Evolutionary conservation across 2,329 filamentous ascomycete genomes (phyloP).

Genomic region (Fusarium neocosmosporiellum): DNA sequence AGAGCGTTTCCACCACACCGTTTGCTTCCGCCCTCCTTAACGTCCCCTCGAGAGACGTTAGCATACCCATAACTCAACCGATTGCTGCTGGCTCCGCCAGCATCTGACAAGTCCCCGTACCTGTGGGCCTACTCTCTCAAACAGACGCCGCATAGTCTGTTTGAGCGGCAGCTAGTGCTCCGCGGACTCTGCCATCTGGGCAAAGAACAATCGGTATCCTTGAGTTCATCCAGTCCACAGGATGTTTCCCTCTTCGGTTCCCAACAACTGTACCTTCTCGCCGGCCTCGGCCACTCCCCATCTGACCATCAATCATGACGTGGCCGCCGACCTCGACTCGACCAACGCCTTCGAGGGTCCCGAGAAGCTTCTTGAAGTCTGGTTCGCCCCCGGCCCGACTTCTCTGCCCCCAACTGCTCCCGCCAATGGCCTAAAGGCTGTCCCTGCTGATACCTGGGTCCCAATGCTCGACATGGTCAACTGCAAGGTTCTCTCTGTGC

Average conservation of each 20-base stretch:
- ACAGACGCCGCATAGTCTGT: slow-evolving; percentile 94
- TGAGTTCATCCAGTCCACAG: slow-evolving; percentile 17
- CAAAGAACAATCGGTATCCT: slow-evolving; percentile 41
- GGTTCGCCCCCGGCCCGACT: slow-evolving; percentile 87
- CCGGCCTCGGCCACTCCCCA: slow-evolving; percentile 86
- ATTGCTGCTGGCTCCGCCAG: slow-evolving; percentile 92
- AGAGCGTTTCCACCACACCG: slow-evolving; percentile 84
- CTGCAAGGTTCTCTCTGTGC: slow-evolving; percentile 95
- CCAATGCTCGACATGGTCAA: slow-evolving; percentile 98
- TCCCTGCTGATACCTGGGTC: slow-evolving; percentile 88
- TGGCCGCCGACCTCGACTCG: slow-evolving; percentile 91
- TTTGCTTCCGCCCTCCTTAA: slow-evolving; percentile 93
- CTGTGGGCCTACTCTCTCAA: slow-evolving; percentile 98
- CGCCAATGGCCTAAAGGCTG: slow-evolving; percentile 85
- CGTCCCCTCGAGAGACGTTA: slow-evolving; percentile 77
- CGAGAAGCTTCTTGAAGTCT: slow-evolving; percentile 98
- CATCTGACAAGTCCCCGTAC: slow-evolving; percentile 70
- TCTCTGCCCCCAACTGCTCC: slow-evolving; percentile 77
- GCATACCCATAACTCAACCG: slow-evolving; percentile 48
- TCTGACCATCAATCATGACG: slow-evolving; percentile 96
- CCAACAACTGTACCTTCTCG: slow-evolving; percentile 84
- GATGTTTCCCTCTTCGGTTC: slow-evolving; percentile 87
- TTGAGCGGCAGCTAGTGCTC: slow-evolving; percentile 98
- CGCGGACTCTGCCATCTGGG: slow-evolving; percentile 69
- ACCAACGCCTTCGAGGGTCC: slow-evolving; percentile 98